These are phyloP conservation scores for Hylodesmum podocarpum DNA, from an alignment of 306 rosid species.

Conservation along the genomic window DNA sequence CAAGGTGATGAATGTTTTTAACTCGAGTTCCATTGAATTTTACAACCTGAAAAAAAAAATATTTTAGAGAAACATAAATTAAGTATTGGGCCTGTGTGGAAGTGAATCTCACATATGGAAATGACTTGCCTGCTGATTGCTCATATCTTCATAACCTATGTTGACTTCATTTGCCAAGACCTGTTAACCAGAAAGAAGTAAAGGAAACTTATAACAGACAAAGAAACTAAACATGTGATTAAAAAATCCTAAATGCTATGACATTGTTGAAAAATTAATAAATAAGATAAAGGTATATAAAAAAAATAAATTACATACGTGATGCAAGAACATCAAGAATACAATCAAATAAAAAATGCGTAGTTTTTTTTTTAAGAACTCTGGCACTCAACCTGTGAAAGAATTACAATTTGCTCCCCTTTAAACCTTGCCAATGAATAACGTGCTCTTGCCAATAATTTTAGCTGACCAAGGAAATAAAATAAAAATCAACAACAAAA, in stretches of 20 bases:
- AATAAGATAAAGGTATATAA: not conserved
- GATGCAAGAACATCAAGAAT: constrained; percentile 8
- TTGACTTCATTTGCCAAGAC: constrained; percentile 89
- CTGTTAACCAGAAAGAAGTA: constrained; percentile 36
- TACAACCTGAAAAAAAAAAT: constrained; percentile 57
- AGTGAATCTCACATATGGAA: not conserved
- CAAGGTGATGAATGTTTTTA: constrained; percentile 83
- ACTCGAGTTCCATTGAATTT: constrained; percentile 78
- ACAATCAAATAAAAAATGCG: constrained; percentile 18
- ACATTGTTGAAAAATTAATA: not conserved
- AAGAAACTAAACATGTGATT: not conserved
- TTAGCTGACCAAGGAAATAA: constrained; percentile 55
- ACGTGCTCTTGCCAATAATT: constrained; percentile 85
- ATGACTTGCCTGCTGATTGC: constrained; percentile 86
- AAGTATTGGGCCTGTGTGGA: not conserved
- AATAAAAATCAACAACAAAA: constrained; percentile 15
- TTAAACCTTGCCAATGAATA: constrained; percentile 83
- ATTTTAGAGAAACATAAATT: constrained; percentile 15
- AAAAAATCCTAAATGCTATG: constrained; percentile 5
- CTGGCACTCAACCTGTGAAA: constrained; percentile 78
- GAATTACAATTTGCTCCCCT: constrained; percentile 90
- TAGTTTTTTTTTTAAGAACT: constrained; percentile 18
- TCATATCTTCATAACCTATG: constrained; percentile 94
- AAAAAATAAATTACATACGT: not conserved
- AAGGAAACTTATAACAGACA: not conserved